Percentiles rank a stretch among this genome's conserved stretches.
These are phyloP conservation scores for Canavalia gladiata DNA, from an alignment of 306 rosid genomes.

Conservation along the genomic window DNA sequence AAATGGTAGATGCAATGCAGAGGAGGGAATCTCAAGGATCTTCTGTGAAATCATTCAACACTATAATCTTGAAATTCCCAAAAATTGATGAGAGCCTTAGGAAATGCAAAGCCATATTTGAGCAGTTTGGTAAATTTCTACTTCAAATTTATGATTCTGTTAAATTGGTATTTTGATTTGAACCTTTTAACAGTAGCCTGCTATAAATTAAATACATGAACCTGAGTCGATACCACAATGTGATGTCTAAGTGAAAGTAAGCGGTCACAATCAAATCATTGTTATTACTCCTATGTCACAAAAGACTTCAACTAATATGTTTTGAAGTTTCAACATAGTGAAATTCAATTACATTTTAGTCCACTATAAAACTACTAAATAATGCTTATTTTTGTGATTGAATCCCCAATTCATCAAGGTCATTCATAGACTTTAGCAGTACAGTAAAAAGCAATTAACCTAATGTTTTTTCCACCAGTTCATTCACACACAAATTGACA, in stretches of 20 bases:
- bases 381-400: constrained; percentile 11
- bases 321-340: background rate
- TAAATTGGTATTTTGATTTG: constrained; percentile 21
- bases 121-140: constrained; percentile 79
- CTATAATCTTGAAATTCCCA: constrained; percentile 87
- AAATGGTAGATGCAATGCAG: constrained; percentile 82
- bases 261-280: background rate
- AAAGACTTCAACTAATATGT: constrained; percentile 17
- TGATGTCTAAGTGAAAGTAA: constrained; percentile 33
- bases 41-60: constrained; percentile 78
- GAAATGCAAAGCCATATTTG: constrained; percentile 79
- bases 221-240: background rate
- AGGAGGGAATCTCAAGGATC: constrained; percentile 73
- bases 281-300: constrained; percentile 12
- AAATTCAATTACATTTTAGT: constrained; percentile 26
- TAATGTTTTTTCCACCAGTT: background rate
- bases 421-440: constrained; percentile 19
- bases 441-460: constrained; percentile 24
- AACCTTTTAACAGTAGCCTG: constrained; percentile 34
- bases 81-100: constrained; percentile 90
- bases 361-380: background rate
- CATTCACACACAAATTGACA: constrained; percentile 18
- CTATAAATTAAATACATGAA: constrained; percentile 16
- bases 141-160: constrained; percentile 38
- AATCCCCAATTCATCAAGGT: constrained; percentile 19